These are phyloP conservation scores for Fusarium scirpi DNA, from an alignment of 2,329 filamentous ascomycete genomes.

Conservation along the genomic window DNA sequence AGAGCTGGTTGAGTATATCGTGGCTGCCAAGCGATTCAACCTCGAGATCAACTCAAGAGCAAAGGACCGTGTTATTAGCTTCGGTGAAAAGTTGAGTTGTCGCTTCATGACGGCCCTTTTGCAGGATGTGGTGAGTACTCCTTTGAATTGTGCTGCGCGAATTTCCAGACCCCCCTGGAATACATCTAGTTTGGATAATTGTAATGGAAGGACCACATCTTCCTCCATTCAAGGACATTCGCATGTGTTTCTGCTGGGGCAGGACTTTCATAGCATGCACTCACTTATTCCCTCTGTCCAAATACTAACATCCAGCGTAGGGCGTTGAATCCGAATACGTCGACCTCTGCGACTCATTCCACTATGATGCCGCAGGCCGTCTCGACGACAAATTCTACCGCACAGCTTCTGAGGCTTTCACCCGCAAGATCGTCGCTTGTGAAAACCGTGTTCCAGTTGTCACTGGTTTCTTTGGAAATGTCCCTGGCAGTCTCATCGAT, in stretches of 20 bases:
- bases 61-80: conserved; percentile 90
- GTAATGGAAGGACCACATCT: background rate
- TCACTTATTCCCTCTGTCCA: background rate
- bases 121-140: conserved; percentile 71
- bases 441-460: conserved; percentile 78
- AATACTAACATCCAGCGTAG: conserved; percentile 54
- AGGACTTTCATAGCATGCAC: background rate
- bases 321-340: conserved; percentile 90
- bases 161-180: background rate
- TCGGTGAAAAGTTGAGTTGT: conserved; percentile 96
- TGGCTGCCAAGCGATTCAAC: conserved; percentile 73
- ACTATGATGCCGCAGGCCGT: conserved; percentile 69
- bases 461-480: conserved; percentile 94
- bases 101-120: conserved; percentile 88
- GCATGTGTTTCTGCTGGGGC: background rate
- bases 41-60: conserved; percentile 81
- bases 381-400: conserved; percentile 79
- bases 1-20: conserved; percentile 79
- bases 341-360: conserved; percentile 85
- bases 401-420: conserved; percentile 70
- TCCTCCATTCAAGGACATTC: background rate
- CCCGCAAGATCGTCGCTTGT: conserved; percentile 73
- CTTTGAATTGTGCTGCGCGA: conserved; percentile 11
- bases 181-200: background rate
- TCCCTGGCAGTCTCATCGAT: conserved; percentile 90